These are phyloP conservation scores for Caloboletus inedulis DNA, from an alignment of 1,284 basidiomycete genomes.

Conservation along the genomic window DNA sequence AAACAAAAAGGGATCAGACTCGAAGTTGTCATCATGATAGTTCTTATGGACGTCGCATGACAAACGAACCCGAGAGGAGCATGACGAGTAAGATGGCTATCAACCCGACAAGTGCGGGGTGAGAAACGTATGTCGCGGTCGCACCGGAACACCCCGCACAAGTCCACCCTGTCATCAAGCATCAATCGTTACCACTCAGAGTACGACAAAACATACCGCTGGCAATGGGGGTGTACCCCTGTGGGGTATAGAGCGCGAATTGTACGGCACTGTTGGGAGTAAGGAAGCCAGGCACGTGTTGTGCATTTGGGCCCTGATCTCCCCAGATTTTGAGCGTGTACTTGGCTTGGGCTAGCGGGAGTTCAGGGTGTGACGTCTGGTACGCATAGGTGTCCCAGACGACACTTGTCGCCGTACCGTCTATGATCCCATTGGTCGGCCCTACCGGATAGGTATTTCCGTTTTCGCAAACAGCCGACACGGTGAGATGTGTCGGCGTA, in stretches of 20 bases:
- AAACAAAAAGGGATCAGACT: not conserved
- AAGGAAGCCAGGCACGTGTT: constrained; percentile 61
- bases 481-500: constrained; percentile 70
- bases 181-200: not conserved
- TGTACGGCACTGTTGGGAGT: constrained; percentile 64
- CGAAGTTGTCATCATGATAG: not conserved
- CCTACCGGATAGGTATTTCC: constrained; percentile 86
- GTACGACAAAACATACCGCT: constrained; percentile 46
- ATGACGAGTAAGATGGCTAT: constrained; percentile 65
- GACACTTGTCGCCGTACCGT: constrained; percentile 66
- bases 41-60: constrained; percentile 22
- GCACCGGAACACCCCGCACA: constrained; percentile 65
- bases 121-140: constrained; percentile 42
- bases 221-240: constrained; percentile 64
- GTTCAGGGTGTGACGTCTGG: constrained; percentile 60
- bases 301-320: constrained; percentile 66
- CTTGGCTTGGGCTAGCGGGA: constrained; percentile 66
- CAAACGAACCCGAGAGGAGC: constrained; percentile 60
- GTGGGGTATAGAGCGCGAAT: constrained; percentile 83
- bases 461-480: constrained; percentile 78
- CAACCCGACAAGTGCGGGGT: constrained; percentile 61
- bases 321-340: constrained; percentile 82
- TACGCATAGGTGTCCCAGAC: constrained; percentile 82
- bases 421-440: constrained; percentile 66
- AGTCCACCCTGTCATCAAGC: constrained; percentile 58